A percentile compares a stretch with the other conserved stretches of the same genome.
Evolutionary conservation across 768 basidiomycete genomes (phyloP).

Genomic region (Lactarius quietus): DNA sequence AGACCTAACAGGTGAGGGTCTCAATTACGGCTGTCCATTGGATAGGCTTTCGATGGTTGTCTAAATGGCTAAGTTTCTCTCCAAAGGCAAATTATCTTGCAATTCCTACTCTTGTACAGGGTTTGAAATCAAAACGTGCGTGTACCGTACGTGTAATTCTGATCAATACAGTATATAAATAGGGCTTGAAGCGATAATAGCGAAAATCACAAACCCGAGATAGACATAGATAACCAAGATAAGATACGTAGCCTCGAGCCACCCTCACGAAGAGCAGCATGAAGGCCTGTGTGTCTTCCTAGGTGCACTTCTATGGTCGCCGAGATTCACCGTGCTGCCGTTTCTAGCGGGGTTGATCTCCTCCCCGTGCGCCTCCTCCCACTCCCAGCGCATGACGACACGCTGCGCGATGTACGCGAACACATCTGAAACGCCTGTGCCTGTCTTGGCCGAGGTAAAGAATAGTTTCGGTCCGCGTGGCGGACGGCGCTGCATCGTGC

Average conservation of each 20-base stretch:
- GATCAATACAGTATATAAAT: neutral
- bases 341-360: constrained; percentile 40
- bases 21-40: neutral
- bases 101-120: neutral
- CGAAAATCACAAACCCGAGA: neutral
- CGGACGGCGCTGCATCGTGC: constrained; percentile 32
- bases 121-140: neutral
- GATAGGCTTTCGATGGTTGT: neutral
- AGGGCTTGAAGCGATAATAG: neutral
- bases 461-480: constrained; percentile 63
- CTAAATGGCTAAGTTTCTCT: neutral
- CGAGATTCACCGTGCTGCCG: constrained; percentile 15
- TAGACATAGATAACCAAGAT: neutral
- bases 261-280: constrained; percentile 19
- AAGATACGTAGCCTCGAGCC: constrained; percentile 11
- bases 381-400: constrained; percentile 61
- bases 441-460: constrained; percentile 77
- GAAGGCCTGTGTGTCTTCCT: neutral
- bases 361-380: constrained; percentile 53
- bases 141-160: neutral
- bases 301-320: neutral
- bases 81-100: neutral
- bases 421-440: constrained; percentile 64
- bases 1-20: neutral
- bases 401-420: constrained; percentile 71